Evolutionary conservation across 257 asterid species (phyloP).

Genomic region (Nemophila menziesii): DNA sequence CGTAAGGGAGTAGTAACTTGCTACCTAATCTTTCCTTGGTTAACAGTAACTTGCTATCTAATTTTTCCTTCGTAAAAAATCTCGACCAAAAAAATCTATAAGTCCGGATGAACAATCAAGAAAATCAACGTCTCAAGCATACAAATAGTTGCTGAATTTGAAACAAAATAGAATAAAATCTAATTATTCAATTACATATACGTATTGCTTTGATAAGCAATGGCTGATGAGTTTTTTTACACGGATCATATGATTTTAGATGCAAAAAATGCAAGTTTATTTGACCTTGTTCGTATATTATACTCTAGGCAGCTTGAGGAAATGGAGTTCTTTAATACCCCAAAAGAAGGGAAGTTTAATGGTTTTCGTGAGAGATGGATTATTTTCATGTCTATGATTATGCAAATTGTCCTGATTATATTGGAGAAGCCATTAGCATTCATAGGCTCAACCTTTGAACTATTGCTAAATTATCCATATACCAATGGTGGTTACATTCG

Average conservation of each 20-base stretch:
- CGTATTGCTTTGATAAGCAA: too few species aligned
- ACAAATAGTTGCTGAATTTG: too few species aligned
- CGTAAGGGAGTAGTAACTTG: too few species aligned
- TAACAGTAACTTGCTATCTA: too few species aligned
- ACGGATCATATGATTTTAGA: conserved; percentile 26
- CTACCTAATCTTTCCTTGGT: too few species aligned
- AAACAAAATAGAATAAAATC: too few species aligned
- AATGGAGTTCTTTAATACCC: conserved; percentile 17
- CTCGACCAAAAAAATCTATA: too few species aligned
- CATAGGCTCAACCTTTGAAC: conserved; percentile 30
- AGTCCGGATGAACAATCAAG: too few species aligned
- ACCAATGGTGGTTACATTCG: conserved; percentile 37
- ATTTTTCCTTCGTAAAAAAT: too few species aligned
- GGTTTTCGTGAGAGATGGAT: conserved; percentile 39
- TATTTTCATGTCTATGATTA: conserved; percentile 33
- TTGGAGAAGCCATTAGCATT: conserved; percentile 31
- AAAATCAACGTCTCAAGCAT: too few species aligned
- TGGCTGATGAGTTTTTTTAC: conserved; percentile 19
- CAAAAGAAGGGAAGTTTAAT: conserved; percentile 3
- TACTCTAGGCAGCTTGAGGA: conserved; percentile 24
- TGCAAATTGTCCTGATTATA: conserved; percentile 25
- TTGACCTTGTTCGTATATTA: conserved; percentile 33
- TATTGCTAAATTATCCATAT: conserved; percentile 28
- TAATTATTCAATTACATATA: too few species aligned
- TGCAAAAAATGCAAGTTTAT: conserved; percentile 27